A percentile compares a stretch with the other conserved stretches of the same genome.
Conservation (phyloP, 2,329 filamentous ascomycete genomes). For the Phyllosticta citribraziliensis region DNA sequence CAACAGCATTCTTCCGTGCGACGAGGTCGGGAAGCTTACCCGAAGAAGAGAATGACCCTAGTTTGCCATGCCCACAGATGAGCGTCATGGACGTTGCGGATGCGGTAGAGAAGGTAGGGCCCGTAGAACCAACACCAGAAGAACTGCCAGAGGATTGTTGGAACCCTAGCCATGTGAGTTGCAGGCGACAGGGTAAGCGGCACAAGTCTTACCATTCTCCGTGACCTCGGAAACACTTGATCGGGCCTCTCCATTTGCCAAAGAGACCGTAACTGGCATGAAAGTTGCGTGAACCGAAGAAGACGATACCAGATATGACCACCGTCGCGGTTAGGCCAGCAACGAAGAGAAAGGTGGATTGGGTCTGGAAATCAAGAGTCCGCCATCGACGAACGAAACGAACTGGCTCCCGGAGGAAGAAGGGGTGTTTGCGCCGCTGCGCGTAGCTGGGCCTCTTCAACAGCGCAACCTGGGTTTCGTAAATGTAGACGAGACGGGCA, state of each 20-base stretch:
- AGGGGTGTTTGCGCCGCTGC: background rate
- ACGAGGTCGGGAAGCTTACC: slow-evolving; percentile 17
- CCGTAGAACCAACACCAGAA: slow-evolving; percentile 55
- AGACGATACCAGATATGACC: background rate
- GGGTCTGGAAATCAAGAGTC: background rate
- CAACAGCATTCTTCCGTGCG: too few species aligned
- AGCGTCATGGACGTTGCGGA: slow-evolving; percentile 52
- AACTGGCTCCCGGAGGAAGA: background rate
- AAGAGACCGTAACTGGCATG: slow-evolving; percentile 3
- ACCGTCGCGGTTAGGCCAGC: background rate
- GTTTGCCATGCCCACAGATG: slow-evolving; percentile 59
- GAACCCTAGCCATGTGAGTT: slow-evolving; percentile 36
- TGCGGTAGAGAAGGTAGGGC: slow-evolving; percentile 51
- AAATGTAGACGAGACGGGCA: slow-evolving; percentile 2
- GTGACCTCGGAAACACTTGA: slow-evolving; percentile 4
- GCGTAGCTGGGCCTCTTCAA: background rate
- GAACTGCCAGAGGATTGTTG: slow-evolving; percentile 55
- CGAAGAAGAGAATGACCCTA: slow-evolving; percentile 39
- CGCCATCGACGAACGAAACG: background rate
- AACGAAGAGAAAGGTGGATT: background rate
- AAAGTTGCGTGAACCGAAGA: slow-evolving; percentile 5
- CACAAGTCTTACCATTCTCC: slow-evolving; percentile 3
- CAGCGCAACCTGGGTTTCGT: slow-evolving; percentile 5
- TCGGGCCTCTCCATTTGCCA: slow-evolving; percentile 2
- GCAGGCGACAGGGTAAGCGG: too few species aligned